These are phyloP conservation scores for Rusavskia elegans DNA, from an alignment of 495 filamentous ascomycete species.

Conservation along the genomic window DNA sequence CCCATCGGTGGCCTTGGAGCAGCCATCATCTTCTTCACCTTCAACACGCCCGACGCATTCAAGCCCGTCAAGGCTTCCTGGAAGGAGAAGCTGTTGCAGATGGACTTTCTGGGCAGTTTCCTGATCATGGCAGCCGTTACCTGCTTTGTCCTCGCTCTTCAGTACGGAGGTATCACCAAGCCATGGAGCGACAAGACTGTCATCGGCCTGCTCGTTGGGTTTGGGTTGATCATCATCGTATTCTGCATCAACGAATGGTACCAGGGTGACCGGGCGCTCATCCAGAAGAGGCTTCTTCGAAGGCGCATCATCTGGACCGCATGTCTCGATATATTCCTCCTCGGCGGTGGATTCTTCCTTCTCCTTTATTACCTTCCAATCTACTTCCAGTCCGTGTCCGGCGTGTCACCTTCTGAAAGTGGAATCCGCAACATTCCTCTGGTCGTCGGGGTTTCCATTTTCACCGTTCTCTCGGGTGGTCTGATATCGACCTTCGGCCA, in stretches of 20 bases:
- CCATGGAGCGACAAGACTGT: slow-evolving; percentile 31
- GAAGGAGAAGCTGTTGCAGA: slow-evolving; percentile 21
- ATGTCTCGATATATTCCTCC: slow-evolving; percentile 22
- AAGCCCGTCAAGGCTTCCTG: slow-evolving; percentile 17
- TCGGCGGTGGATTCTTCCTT: slow-evolving; percentile 26
- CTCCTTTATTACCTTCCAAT: slow-evolving; percentile 44
- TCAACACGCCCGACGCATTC: slow-evolving; percentile 17
- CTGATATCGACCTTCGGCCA: slow-evolving; percentile 11
- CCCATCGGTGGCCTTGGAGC: slow-evolving; percentile 33
- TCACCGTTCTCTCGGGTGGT: slow-evolving; percentile 19
- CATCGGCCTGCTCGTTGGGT: slow-evolving; percentile 30
- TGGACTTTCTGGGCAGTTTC: slow-evolving; percentile 36
- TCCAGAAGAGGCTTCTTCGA: slow-evolving; percentile 27
- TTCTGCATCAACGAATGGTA: slow-evolving; percentile 17
- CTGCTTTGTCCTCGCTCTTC: slow-evolving; percentile 44
- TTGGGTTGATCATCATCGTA: slow-evolving; percentile 11
- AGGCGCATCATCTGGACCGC: slow-evolving; percentile 26
- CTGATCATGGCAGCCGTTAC: slow-evolving; percentile 37
- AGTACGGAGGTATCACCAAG: slow-evolving; percentile 43
- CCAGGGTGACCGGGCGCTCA: slow-evolving; percentile 24
- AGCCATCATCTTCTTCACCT: slow-evolving; percentile 27
- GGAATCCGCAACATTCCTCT: slow-evolving; percentile 38
- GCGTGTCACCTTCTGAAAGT: slow-evolving; percentile 24
- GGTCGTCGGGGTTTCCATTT: slow-evolving; percentile 24
- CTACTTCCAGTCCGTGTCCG: slow-evolving; percentile 40